phyloP scores from a whole-genome alignment of 306 rosid genomes.

The Cucurbita argyrosperma region DNA sequence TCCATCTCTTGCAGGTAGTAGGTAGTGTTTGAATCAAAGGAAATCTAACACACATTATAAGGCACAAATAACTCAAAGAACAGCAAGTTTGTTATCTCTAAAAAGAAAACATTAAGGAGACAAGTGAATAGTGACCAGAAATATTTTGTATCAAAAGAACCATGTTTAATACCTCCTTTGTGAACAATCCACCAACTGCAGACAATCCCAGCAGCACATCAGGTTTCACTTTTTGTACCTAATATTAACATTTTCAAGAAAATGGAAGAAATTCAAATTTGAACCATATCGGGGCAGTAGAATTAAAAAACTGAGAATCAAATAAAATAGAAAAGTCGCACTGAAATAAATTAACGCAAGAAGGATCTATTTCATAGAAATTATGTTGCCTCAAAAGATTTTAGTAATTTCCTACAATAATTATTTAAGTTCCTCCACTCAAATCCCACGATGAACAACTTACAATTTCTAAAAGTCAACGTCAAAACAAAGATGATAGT shows the following conservation, averaged over 20 bases:
- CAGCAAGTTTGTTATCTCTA: background rate
- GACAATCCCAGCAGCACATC: conserved; percentile 98
- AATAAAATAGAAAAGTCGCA: background rate
- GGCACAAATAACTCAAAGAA: background rate
- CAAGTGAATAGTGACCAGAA: background rate
- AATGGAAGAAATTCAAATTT: conserved; percentile 8
- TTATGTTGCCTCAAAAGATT: background rate
- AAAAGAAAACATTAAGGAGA: background rate
- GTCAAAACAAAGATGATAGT: background rate
- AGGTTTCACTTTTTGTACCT: conserved; percentile 91
- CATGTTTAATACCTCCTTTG: conserved; percentile 55
- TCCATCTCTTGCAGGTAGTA: no score
- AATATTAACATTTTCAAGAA: conserved; percentile 16
- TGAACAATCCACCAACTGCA: conserved; percentile 96
- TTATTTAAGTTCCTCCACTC: background rate
- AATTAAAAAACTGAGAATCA: background rate
- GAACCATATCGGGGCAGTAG: background rate
- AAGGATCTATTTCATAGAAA: background rate
- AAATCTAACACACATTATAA: no score
- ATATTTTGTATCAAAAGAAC: background rate
- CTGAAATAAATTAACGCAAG: background rate
- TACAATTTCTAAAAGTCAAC: background rate
- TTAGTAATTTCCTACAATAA: background rate
- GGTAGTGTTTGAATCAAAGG: no score
- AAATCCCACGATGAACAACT: background rate